Evolutionary conservation across 768 basidiomycete genomes (phyloP).

Genomic region (Leccinum fibrillosum): DNA sequence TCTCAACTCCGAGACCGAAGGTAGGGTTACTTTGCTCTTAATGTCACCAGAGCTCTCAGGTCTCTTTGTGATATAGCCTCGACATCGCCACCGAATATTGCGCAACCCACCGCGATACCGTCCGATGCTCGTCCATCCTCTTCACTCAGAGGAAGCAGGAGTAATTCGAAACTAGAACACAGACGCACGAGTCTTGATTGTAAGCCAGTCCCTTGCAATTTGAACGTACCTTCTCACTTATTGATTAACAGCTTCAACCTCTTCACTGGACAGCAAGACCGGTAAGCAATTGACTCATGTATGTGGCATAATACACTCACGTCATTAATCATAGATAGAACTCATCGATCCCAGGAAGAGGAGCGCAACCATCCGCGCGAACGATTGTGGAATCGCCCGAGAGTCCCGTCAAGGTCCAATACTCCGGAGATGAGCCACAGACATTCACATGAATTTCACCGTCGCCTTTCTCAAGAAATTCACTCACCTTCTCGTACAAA

Average conservation of each 20-base stretch:
- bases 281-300: conserved; percentile 22
- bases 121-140: conserved; percentile 11
- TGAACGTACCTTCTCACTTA: background rate
- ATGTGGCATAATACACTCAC: conserved; percentile 1
- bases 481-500: conserved; percentile 24
- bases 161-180: conserved; percentile 2
- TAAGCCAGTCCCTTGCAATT: conserved; percentile 8
- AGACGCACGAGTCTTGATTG: conserved; percentile 13
- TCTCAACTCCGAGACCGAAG: conserved; percentile 49
- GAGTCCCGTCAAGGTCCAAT: conserved; percentile 21
- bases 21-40: conserved; percentile 7
- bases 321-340: conserved; percentile 20
- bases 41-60: background rate
- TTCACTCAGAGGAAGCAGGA: conserved; percentile 9
- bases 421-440: conserved; percentile 25
- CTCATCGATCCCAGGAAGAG: conserved; percentile 28
- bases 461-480: conserved; percentile 28
- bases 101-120: conserved; percentile 4
- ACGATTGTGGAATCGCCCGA: conserved; percentile 45
- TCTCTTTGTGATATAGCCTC: conserved; percentile 12
- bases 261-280: conserved; percentile 11
- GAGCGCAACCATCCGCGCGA: conserved; percentile 42
- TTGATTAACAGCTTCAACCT: conserved; percentile 26
- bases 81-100: conserved; percentile 4
- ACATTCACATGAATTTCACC: conserved; percentile 26